Conservation (phyloP, 495 filamentous ascomycete species). For the Sporormia fimetaria region DNA sequence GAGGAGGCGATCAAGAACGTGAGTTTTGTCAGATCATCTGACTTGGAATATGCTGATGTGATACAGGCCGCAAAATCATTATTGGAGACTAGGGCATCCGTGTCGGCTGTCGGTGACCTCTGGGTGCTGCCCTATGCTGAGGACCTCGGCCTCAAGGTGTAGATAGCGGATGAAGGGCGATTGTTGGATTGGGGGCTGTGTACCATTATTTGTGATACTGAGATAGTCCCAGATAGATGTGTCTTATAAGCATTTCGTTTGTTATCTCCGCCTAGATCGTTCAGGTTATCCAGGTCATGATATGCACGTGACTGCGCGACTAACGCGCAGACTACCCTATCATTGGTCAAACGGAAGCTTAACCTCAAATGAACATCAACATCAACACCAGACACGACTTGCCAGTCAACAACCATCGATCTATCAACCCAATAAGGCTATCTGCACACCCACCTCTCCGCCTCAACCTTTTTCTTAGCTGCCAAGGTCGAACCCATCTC, state of each 20-base stretch:
- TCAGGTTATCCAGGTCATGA: no score
- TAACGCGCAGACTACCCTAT: no score
- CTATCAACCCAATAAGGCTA: no score
- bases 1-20: conserved; percentile 79
- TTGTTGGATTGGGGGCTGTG: conserved; percentile 9
- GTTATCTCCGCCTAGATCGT: background rate
- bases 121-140: conserved; percentile 81
- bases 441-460: no score
- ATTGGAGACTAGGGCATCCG: conserved; percentile 76
- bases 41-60: conserved; percentile 10
- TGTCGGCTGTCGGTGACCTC: conserved; percentile 79
- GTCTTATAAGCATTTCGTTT: conserved; percentile 21
- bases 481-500: no score
- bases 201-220: conserved; percentile 29
- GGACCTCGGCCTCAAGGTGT: conserved; percentile 88
- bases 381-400: no score
- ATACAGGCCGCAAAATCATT: conserved; percentile 72
- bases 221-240: conserved; percentile 22
- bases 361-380: no score
- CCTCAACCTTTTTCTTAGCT: no score
- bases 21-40: conserved; percentile 36
- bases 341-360: no score
- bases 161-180: conserved; percentile 35
- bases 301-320: conserved; percentile 1
- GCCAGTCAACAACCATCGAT: no score